A percentile compares a stretch with the other conserved stretches of the same genome.
These are phyloP conservation scores for Syzygium malaccense DNA, from an alignment of 441 rosid genomes.

Conservation along the genomic window DNA sequence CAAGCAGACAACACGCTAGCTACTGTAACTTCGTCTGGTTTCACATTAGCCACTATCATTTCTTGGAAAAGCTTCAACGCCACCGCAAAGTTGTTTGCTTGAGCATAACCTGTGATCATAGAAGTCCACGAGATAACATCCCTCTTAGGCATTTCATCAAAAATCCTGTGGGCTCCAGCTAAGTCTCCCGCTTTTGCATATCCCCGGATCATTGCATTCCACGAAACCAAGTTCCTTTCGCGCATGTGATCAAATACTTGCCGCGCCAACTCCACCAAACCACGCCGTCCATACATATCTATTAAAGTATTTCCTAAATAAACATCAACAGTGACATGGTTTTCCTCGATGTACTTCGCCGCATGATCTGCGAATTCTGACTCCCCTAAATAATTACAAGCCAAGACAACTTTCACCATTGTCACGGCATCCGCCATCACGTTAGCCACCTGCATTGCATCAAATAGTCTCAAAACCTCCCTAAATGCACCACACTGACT, in stretches of 20 bases:
- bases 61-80: slow-evolving; percentile 37
- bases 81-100: slow-evolving; percentile 20
- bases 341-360: slow-evolving; percentile 32
- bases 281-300: slow-evolving; percentile 43
- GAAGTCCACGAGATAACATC: slow-evolving; percentile 56
- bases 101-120: slow-evolving; percentile 41
- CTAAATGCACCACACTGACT: slow-evolving; percentile 25
- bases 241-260: slow-evolving; percentile 36
- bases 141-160: slow-evolving; percentile 35
- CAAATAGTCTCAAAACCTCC: slow-evolving; percentile 39
- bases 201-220: slow-evolving; percentile 41
- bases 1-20: slow-evolving; percentile 34
- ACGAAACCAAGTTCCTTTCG: slow-evolving; percentile 35
- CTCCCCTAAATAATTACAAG: slow-evolving; percentile 24
- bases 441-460: slow-evolving; percentile 30
- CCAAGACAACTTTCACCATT: slow-evolving; percentile 50
- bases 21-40: slow-evolving; percentile 33
- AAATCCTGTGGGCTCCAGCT: slow-evolving; percentile 27
- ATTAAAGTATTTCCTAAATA: slow-evolving; percentile 50
- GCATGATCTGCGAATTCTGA: slow-evolving; percentile 18
- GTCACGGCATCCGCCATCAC: slow-evolving; percentile 54
- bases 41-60: slow-evolving; percentile 28
- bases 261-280: slow-evolving; percentile 30
- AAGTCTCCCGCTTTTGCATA: slow-evolving; percentile 21
- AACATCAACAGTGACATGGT: slow-evolving; percentile 31